Evolutionary conservation across 83 land plant genomes (phyloP).

Genomic region (Diphasiastrum complanatum): DNA sequence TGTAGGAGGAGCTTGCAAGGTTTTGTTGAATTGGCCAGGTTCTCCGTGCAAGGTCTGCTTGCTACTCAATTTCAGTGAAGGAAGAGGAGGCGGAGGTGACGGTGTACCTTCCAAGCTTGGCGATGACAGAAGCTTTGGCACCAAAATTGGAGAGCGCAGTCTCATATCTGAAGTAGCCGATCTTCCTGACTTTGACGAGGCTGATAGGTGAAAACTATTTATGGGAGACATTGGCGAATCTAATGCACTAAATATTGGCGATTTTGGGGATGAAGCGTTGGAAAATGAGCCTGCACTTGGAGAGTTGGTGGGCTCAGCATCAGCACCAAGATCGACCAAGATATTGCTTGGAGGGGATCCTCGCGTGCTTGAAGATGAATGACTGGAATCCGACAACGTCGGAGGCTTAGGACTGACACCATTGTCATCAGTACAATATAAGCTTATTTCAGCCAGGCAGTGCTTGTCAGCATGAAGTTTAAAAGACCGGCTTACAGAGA

Average conservation of each 20-base stretch:
- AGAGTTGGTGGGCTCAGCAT: too few species aligned
- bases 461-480: too few species aligned
- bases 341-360: too few species aligned
- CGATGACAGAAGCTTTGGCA: background rate
- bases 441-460: too few species aligned
- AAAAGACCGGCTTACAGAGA: too few species aligned
- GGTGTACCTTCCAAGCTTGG: constrained; percentile 3
- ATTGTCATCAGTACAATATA: too few species aligned
- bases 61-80: constrained; percentile 51
- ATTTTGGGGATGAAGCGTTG: constrained; percentile 24
- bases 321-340: too few species aligned
- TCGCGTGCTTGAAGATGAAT: too few species aligned
- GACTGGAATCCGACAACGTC: too few species aligned
- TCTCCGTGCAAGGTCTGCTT: constrained; percentile 26
- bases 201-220: constrained; percentile 4
- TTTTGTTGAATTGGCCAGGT: constrained; percentile 5
- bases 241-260: constrained; percentile 4
- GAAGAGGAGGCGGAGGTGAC: constrained; percentile 61
- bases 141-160: background rate
- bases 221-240: constrained; percentile 11
- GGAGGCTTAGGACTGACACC: too few species aligned
- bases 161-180: constrained; percentile 3
- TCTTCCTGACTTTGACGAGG: background rate
- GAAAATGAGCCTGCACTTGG: too few species aligned
- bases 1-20: background rate